Conservation (phyloP, 441 rosid species). For the Metrosideros polymorpha region DNA sequence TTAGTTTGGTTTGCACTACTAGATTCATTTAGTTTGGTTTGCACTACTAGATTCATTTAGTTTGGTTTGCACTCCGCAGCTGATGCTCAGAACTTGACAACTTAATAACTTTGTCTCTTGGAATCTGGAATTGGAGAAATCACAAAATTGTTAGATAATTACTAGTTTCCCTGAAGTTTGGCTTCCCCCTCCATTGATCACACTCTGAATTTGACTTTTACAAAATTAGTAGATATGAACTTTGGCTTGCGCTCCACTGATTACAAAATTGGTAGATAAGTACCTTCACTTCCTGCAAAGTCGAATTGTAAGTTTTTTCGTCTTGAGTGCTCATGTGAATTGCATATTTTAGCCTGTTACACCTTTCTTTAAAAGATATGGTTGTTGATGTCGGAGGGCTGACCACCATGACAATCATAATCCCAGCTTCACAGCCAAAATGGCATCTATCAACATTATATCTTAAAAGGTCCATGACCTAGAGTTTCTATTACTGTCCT, state of each 20-base stretch:
- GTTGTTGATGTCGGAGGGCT: background rate
- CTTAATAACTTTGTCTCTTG: background rate
- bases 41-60: background rate
- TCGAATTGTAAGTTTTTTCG: background rate
- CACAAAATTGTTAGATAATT: background rate
- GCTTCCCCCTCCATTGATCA: background rate
- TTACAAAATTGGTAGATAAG: background rate
- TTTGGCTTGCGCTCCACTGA: background rate
- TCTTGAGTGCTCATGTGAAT: background rate
- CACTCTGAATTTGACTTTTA: background rate
- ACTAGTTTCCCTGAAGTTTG: background rate
- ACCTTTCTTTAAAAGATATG: background rate
- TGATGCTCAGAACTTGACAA: background rate
- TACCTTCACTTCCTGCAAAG: background rate
- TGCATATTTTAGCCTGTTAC: background rate
- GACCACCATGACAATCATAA: background rate
- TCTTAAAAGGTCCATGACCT: background rate
- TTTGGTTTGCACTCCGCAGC: background rate
- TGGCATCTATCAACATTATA: background rate
- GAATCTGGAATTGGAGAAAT: background rate
- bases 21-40: background rate
- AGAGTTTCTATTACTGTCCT: background rate
- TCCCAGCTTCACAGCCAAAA: background rate
- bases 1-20: background rate
- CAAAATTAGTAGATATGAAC: background rate